phyloP scores from a whole-genome alignment of 345 rosid species.

The Euphorbia tirucalli region DNA sequence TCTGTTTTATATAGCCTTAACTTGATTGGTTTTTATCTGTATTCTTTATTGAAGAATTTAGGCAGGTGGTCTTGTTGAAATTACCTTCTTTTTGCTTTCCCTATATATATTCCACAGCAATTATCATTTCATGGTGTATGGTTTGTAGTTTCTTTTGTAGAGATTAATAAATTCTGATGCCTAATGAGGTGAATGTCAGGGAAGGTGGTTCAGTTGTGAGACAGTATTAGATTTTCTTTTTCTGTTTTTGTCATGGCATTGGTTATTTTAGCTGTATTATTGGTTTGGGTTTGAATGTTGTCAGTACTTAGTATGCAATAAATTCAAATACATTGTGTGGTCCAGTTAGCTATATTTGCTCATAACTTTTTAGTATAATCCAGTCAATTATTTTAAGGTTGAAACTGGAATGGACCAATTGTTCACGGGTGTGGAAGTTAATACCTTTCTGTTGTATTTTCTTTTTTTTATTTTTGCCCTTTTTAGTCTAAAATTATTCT shows the following conservation, averaged over 20 bases:
- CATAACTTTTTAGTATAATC: neutral
- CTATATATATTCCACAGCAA: neutral
- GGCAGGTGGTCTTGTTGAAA: neutral
- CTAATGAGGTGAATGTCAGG: neutral
- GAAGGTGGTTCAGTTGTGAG: conserved; percentile 7
- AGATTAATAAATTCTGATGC: neutral
- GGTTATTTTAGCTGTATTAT: neutral
- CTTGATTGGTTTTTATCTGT: no score
- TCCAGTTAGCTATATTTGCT: neutral
- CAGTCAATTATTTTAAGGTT: neutral
- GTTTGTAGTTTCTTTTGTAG: neutral
- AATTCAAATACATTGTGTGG: conserved; percentile 10
- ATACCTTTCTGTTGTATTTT: neutral
- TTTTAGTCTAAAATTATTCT: neutral
- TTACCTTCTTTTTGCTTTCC: neutral
- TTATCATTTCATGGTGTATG: neutral
- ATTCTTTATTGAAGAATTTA: no score
- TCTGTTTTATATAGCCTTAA: neutral
- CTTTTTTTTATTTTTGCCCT: neutral
- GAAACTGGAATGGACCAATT: neutral
- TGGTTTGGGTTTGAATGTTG: conserved; percentile 8
- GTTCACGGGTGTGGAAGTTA: neutral
- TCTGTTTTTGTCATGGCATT: no score
- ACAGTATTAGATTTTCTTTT: neutral
- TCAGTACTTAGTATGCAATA: neutral